A percentile compares a stretch with the other conserved stretches of the same genome.
These are phyloP conservation scores for Odontarrhena argentea DNA, from an alignment of 345 rosid species.

Conservation along the genomic window DNA sequence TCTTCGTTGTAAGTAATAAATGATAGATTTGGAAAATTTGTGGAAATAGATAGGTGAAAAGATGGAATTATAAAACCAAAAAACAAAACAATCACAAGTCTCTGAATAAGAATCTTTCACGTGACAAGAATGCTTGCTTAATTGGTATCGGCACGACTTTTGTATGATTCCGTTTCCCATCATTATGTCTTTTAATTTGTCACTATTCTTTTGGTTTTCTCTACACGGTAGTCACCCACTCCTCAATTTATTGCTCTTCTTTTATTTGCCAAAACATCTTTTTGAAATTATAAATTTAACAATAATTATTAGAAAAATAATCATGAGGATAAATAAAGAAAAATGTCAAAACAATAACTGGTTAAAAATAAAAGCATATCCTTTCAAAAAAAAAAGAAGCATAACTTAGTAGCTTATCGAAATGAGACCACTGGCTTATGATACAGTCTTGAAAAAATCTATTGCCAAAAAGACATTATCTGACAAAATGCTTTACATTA, in stretches of 20 bases:
- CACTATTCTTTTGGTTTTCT: conserved; percentile 10
- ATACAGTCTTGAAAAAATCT: no score
- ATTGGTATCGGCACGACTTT: conserved; percentile 20
- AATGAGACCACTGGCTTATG: no score
- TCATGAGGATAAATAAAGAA: no score
- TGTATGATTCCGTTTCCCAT: conserved; percentile 27
- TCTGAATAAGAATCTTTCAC: conserved; percentile 29
- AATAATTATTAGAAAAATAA: no score
- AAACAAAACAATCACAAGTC: neutral
- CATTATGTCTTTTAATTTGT: conserved; percentile 13
- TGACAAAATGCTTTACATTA: no score
- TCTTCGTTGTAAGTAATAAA: neutral
- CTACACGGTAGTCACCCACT: neutral
- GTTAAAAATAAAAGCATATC: no score
- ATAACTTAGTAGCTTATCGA: no score
- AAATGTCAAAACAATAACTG: no score
- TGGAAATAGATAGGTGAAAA: neutral
- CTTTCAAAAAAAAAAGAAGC: no score
- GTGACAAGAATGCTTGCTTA: conserved; percentile 14
- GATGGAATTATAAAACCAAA: conserved; percentile 6
- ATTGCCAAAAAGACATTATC: no score
- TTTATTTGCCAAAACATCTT: no score
- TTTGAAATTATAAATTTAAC: no score
- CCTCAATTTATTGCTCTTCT: neutral
- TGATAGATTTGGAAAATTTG: neutral